Base-by-base conservation (phyloP, 164 flowering plant species). In the Macadamia integrifolia region DNA sequence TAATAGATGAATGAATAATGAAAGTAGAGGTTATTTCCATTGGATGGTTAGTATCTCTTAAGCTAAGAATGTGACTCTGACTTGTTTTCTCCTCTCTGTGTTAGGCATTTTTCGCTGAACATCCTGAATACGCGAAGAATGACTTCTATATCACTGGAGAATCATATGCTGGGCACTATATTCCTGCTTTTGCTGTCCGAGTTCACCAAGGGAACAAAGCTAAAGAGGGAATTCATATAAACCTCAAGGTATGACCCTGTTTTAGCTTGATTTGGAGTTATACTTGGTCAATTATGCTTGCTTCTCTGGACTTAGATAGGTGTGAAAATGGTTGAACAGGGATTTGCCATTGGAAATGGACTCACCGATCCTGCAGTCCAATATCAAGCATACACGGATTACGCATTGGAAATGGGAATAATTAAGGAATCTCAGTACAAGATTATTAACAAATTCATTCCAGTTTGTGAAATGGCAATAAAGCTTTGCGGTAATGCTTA, bases 121-220 rank as follows among this genome's bases (percentile, higher is more conserved):
- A 89, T 77, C 91, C 94, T 59, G 70, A 83, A 52, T 79, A 72
- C 66, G 82, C 72, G 14, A 60, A 77, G 68, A 87, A 89, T 64
- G 91, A 89, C 61, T 89, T 89, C 52, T 89, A 72, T 74, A 86
- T 89, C 42, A 87, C 91, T 58, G 94, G 94, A 42, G 94, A 89
- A 75, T 89, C 94, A 72, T 89, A 89, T 81, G 94, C 91, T 42
- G 94, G 94, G 46, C 94, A 89, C 74, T 89, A 89, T 43, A 87
- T 89, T 70, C 94, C 94, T 64, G 94, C 94, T 68, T 80, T 85
- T 76, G 94, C 94, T 68, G 80, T 86, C 68, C 78, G 91, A 58
- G 85, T 89, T 61, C 86, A 89, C 70, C 74, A 69, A 68, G 91
- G 89, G 66, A 89, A 89, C 80, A 89, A 89, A 72, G 84, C 84